Evolutionary conservation across 2,329 filamentous ascomycete genomes (phyloP).

Genomic region (Amphichorda felina): DNA sequence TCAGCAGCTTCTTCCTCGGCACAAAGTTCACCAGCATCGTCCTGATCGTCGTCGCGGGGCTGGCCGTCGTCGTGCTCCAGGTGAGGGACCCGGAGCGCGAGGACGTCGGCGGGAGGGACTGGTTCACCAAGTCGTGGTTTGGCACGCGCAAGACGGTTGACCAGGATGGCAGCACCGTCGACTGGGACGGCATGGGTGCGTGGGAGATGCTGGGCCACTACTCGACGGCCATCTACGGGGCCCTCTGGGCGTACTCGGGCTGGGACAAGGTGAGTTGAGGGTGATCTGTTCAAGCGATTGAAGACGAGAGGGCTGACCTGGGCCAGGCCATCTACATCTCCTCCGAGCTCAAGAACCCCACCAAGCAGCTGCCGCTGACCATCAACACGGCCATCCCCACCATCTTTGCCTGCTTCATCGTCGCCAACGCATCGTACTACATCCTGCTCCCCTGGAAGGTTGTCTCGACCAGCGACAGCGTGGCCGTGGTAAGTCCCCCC

Average conservation of each 20-base stretch:
- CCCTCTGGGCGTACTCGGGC: conserved; percentile 52
- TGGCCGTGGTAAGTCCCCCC: conserved; percentile 41
- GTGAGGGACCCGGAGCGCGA: conserved; percentile 17
- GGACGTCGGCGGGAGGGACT: conserved; percentile 34
- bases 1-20: conserved; percentile 43
- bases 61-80: conserved; percentile 32
- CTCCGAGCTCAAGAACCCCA: conserved; percentile 37
- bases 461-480: conserved; percentile 46
- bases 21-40: conserved; percentile 39
- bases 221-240: conserved; percentile 48
- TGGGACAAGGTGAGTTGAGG: conserved; percentile 48
- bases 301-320: not conserved
- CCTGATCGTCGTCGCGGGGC: conserved; percentile 33
- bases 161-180: conserved; percentile 34
- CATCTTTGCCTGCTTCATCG: conserved; percentile 46
- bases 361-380: conserved; percentile 43
- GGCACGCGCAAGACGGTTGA: conserved; percentile 32
- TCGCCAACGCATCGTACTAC: conserved; percentile 51
- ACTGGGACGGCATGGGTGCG: conserved; percentile 33
- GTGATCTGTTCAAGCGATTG: not conserved
- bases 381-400: conserved; percentile 50
- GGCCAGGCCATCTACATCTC: conserved; percentile 42
- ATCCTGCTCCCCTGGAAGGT: conserved; percentile 48
- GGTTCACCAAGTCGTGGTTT: conserved; percentile 44
- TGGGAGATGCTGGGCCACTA: conserved; percentile 51